phyloP scores from a whole-genome alignment of 1,284 basidiomycete species.

The Puccinia polysora region DNA sequence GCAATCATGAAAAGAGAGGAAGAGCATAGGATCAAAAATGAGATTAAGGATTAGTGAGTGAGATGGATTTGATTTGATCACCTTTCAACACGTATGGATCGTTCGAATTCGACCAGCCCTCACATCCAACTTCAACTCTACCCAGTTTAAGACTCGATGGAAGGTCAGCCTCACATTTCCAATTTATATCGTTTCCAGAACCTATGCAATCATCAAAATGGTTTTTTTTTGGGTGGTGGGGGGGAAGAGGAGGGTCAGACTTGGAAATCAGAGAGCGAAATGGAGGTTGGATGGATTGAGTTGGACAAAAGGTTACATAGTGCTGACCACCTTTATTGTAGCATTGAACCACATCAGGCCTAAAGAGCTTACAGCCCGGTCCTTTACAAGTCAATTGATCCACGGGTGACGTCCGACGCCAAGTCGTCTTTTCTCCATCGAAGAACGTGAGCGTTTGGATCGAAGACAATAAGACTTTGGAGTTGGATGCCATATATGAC shows the following conservation, averaged over 20 bases:
- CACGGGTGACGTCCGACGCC: slow-evolving; percentile 65
- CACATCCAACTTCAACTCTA: slow-evolving; percentile 74
- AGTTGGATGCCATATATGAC: slow-evolving; percentile 10
- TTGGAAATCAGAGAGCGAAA: not conserved
- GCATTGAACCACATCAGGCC: slow-evolving; percentile 81
- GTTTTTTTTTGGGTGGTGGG: not conserved
- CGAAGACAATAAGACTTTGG: slow-evolving; percentile 62
- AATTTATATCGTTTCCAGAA: slow-evolving; percentile 33
- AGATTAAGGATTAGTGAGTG: slow-evolving; percentile 76
- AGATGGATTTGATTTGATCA: slow-evolving; percentile 62
- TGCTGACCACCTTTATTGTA: slow-evolving; percentile 64
- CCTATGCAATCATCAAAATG: not conserved
- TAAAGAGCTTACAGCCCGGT: slow-evolving; percentile 67
- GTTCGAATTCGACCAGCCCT: slow-evolving; percentile 74
- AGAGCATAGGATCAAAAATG: slow-evolving; percentile 53
- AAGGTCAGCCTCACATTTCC: slow-evolving; percentile 79
- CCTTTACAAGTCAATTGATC: slow-evolving; percentile 77
- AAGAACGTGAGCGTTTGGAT: slow-evolving; percentile 77
- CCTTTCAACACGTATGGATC: slow-evolving; percentile 80
- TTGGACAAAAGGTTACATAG: not conserved
- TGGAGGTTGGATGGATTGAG: not conserved
- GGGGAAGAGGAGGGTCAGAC: not conserved
- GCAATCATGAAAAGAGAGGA: slow-evolving; percentile 45
- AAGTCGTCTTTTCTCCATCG: slow-evolving; percentile 62
- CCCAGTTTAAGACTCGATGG: slow-evolving; percentile 75